Percentiles rank a stretch among this genome's conserved stretches.
phyloP scores from a whole-genome alignment of 2,329 filamentous ascomycete species.

The Aspergillus luchuensis region DNA sequence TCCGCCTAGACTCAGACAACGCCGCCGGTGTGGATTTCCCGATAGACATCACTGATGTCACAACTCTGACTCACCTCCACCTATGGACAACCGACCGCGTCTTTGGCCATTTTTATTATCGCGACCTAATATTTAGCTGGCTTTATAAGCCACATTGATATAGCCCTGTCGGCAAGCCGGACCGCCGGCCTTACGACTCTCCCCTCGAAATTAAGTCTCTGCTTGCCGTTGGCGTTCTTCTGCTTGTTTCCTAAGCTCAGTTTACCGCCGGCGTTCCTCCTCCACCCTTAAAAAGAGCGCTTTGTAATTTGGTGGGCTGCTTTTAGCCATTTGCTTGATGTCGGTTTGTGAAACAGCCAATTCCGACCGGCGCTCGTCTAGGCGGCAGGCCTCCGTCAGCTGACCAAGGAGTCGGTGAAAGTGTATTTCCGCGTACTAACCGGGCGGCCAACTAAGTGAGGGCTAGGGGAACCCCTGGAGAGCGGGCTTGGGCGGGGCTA shows the following conservation, averaged over 20 bases:
- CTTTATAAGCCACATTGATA: background rate
- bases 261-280: background rate
- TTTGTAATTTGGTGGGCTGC: too few species aligned
- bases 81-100: too few species aligned
- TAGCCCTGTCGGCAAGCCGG: background rate
- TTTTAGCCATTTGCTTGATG: too few species aligned
- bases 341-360: too few species aligned
- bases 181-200: background rate
- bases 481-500: too few species aligned
- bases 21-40: conserved; percentile 2
- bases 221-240: background rate
- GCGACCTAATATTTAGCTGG: background rate
- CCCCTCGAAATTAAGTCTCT: background rate
- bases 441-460: too few species aligned
- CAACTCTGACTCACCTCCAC: conserved; percentile 7
- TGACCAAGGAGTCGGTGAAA: too few species aligned
- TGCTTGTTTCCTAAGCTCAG: background rate
- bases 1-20: conserved; percentile 8
- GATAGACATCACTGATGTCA: conserved; percentile 5
- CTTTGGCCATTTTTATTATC: background rate
- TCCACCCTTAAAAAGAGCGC: background rate
- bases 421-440: too few species aligned
- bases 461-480: too few species aligned
- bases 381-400: too few species aligned
- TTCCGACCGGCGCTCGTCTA: too few species aligned